These are phyloP conservation scores for Coniochaeta hoffmannii DNA, from an alignment of 2,329 filamentous ascomycete genomes.

Conservation along the genomic window DNA sequence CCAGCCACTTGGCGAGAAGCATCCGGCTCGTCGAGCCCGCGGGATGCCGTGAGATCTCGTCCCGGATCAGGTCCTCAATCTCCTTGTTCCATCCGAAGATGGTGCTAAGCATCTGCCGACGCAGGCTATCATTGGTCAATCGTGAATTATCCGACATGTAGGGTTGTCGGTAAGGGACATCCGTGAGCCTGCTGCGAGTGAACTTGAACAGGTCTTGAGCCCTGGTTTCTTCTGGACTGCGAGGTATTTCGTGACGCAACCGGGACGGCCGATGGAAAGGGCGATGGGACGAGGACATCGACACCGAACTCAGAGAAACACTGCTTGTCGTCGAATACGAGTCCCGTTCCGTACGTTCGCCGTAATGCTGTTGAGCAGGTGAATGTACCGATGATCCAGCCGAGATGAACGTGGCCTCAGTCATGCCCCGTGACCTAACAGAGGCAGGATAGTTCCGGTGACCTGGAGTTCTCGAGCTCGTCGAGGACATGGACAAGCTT, in stretches of 20 bases:
- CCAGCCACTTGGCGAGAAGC: constrained; percentile 86
- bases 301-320: constrained; percentile 25
- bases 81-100: constrained; percentile 95
- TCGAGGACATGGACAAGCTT: constrained; percentile 51
- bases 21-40: constrained; percentile 70
- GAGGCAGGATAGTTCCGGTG: constrained; percentile 38
- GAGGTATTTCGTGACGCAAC: constrained; percentile 71
- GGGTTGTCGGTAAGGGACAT: constrained; percentile 73
- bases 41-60: constrained; percentile 73
- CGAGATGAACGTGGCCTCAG: constrained; percentile 63
- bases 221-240: constrained; percentile 67
- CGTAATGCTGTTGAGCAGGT: constrained; percentile 17
- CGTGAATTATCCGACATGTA: constrained; percentile 48
- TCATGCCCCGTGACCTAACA: constrained; percentile 44
- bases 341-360: constrained; percentile 31
- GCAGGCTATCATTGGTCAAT: constrained; percentile 70
- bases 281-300: constrained; percentile 39
- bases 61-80: constrained; percentile 70
- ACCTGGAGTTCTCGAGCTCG: constrained; percentile 43
- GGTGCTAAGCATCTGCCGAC: constrained; percentile 82
- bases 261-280: constrained; percentile 53
- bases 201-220: constrained; percentile 79
- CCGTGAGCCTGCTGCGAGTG: constrained; percentile 70
- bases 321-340: constrained; percentile 46
- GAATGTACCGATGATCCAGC: constrained; percentile 51